Evolutionary conservation across 73 alveolate species (phyloP), one percentile per base, ranked within the genome.

Genomic region (Paramecium caudatum): DNA sequence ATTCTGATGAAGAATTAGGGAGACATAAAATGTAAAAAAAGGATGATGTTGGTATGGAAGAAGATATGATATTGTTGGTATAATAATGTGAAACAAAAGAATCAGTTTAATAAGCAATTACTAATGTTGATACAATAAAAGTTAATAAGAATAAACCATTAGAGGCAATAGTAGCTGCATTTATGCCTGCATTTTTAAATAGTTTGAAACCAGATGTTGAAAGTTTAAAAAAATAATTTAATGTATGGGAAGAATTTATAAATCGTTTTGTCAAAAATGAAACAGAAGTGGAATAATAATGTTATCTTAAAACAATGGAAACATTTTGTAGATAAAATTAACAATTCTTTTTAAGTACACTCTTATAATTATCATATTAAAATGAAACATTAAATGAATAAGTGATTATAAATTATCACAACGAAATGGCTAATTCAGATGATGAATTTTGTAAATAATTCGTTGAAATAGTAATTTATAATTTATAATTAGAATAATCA

Each of bases 321-420:
- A 55, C 45, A 23, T 55, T 55, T 55, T 55, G 80, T 55, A 55
- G 80, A 55, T 55, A 55, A 21, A 55, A 55, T 23, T 21, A 55
- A 27, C n/a, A 55, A 5, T 55, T 27, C 30, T 43, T 27, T 55
- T 23, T 55, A 8, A 55, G 30, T 27, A 27, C 23, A 23, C 30
- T 55, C 46, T 55, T 55, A 55, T 55, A 55, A 55, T 55, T 55
- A 17, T 55, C 80, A 23, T 55, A 55, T 10, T 8, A 55, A 27
- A 32, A 55, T 55, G 10, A 55, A 55, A 55, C 30, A 9, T 23
- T 55, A 4, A 55, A 23, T 55, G 80, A 55, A 23, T 21, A 55
- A 8, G 80, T 16, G 30, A 55, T 55, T 1, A 3, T 55, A 23
- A 55, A 55, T 5, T 55, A 55, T 55, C 12, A 19, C 23, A 55